Percentiles rank a stretch among this genome's conserved stretches.
Evolutionary conservation across 257 asterid species (phyloP).

Genomic region (Salvia hispanica): DNA sequence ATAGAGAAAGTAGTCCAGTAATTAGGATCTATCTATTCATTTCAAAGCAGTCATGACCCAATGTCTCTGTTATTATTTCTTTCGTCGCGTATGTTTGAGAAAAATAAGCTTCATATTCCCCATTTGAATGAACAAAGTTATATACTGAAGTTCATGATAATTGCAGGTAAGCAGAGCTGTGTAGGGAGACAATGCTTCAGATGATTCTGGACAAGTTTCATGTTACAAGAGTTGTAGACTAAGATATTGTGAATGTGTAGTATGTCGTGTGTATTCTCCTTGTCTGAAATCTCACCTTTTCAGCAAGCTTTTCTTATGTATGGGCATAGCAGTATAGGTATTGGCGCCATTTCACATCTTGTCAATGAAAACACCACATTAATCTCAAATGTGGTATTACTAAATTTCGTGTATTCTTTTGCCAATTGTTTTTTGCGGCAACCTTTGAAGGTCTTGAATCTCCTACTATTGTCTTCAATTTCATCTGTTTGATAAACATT

Average conservation of each 20-base stretch:
- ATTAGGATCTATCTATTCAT: background rate
- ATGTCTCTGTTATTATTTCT: background rate
- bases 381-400: no score
- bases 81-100: background rate
- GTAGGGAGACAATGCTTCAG: conserved; percentile 25
- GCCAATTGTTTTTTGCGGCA: no score
- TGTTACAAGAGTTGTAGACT: background rate
- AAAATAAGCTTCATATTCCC: background rate
- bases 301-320: no score
- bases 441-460: no score
- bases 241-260: background rate
- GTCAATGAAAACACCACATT: no score
- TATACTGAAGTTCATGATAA: background rate
- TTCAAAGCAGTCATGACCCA: background rate
- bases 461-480: no score
- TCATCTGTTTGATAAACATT: no score
- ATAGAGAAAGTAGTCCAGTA: background rate
- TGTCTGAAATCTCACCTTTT: background rate
- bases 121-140: background rate
- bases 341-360: no score
- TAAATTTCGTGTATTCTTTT: no score
- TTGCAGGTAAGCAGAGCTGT: conserved; percentile 36
- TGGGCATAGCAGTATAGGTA: no score
- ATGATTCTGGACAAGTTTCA: background rate
- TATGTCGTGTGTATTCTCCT: conserved; percentile 18